These are phyloP conservation scores for Melastoma malabathricum DNA, from an alignment of 345 rosid genomes.

Conservation along the genomic window DNA sequence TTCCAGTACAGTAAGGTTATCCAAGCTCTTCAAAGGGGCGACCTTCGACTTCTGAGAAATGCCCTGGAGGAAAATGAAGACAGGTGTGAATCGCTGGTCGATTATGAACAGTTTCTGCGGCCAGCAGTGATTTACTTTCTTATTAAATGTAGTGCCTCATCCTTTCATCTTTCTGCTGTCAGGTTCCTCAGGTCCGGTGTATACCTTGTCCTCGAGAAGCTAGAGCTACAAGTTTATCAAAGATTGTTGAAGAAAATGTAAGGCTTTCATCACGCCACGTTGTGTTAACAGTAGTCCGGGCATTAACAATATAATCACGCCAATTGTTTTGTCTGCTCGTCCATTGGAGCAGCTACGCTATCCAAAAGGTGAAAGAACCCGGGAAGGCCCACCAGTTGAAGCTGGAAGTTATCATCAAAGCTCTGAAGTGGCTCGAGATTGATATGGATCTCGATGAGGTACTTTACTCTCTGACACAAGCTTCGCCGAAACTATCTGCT, in stretches of 20 bases:
- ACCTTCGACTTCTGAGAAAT: slow-evolving; percentile 72
- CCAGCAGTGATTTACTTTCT: not conserved
- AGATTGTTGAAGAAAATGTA: slow-evolving; percentile 89
- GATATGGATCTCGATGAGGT: slow-evolving; percentile 97
- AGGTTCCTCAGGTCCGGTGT: slow-evolving; percentile 94
- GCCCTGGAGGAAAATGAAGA: slow-evolving; percentile 88
- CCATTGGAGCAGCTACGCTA: slow-evolving; percentile 42
- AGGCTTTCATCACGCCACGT: slow-evolving; percentile 7
- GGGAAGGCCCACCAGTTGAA: slow-evolving; percentile 93
- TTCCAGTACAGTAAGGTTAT: slow-evolving; percentile 64
- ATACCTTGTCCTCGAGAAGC: slow-evolving; percentile 90
- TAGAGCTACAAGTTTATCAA: slow-evolving; percentile 95
- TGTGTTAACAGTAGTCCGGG: not conserved
- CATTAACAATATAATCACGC: not conserved
- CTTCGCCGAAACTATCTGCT: not conserved
- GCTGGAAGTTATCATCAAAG: slow-evolving; percentile 77
- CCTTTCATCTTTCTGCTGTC: not conserved
- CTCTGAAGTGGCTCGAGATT: slow-evolving; percentile 82
- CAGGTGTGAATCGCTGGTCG: slow-evolving; percentile 27
- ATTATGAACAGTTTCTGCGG: not conserved
- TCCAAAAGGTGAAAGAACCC: slow-evolving; percentile 72
- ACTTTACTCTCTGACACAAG: slow-evolving; percentile 9
- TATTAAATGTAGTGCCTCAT: not conserved
- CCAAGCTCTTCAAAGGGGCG: slow-evolving; percentile 64
- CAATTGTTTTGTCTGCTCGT: not conserved